A percentile compares a stretch with the other conserved stretches of the same genome.
These are phyloP conservation scores for Coniophora puteana DNA, from an alignment of 1,284 basidiomycete species.

Conservation along the genomic window DNA sequence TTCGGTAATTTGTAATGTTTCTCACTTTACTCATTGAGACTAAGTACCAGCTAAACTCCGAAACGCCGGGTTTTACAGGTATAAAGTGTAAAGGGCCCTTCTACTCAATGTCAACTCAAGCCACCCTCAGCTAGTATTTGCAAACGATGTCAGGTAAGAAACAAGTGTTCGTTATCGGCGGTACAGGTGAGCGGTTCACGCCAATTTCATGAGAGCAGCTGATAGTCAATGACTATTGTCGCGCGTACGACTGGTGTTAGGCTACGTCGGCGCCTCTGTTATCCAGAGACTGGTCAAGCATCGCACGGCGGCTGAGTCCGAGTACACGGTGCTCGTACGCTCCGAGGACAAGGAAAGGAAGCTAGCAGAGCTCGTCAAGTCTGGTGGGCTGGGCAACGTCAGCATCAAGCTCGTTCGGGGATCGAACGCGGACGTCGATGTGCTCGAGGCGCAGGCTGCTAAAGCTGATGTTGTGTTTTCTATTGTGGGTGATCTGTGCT, in stretches of 20 bases:
- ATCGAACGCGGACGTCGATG: conserved; percentile 2
- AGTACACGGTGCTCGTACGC: conserved; percentile 38
- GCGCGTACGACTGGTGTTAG: conserved; percentile 19
- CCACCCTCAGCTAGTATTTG: too few species aligned
- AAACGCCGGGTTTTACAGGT: too few species aligned
- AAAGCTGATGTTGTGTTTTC: conserved; percentile 26
- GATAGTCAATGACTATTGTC: conserved; percentile 1
- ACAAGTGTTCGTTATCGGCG: conserved; percentile 22
- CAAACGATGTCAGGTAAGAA: too few species aligned
- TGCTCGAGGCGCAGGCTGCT: conserved; percentile 6
- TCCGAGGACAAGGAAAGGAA: conserved; percentile 28
- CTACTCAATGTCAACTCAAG: too few species aligned
- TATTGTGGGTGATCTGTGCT: conserved; percentile 18
- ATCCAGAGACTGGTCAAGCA: conserved; percentile 34
- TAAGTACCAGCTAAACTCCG: too few species aligned
- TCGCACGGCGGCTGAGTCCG: conserved; percentile 25
- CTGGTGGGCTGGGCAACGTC: conserved; percentile 21
- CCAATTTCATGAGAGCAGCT: too few species aligned
- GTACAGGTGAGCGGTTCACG: conserved; percentile 17
- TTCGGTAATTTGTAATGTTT: too few species aligned
- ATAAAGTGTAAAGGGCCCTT: too few species aligned
- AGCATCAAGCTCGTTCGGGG: conserved; percentile 25
- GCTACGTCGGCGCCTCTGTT: conserved; percentile 44
- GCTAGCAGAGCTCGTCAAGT: conserved; percentile 24
- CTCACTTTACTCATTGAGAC: too few species aligned